A percentile compares a stretch with the other conserved stretches of the same genome.
These are phyloP conservation scores for Cunninghamia lanceolata DNA, from an alignment of 75 land plant species.

Conservation along the genomic window DNA sequence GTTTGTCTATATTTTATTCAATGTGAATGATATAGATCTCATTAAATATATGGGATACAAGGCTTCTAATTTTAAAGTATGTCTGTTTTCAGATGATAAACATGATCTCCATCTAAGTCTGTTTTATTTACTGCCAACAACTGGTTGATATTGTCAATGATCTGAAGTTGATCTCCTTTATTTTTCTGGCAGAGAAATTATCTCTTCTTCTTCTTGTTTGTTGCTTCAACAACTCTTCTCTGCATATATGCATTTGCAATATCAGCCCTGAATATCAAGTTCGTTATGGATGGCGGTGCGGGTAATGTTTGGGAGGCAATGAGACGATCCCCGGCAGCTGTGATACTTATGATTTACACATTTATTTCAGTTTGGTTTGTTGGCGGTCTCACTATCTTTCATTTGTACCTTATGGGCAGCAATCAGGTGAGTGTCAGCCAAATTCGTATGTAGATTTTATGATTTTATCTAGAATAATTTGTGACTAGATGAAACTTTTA, in stretches of 20 bases:
- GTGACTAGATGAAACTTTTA: not conserved
- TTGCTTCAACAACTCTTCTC: slow-evolving; percentile 66
- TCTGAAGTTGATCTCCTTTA: not conserved
- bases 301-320: slow-evolving; percentile 77
- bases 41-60: not conserved
- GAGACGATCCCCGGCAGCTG: slow-evolving; percentile 75
- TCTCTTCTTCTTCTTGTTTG: slow-evolving; percentile 77
- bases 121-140: not conserved
- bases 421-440: slow-evolving; percentile 61
- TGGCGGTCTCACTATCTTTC: slow-evolving; percentile 85
- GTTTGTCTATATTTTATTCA: not conserved
- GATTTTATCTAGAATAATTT: not conserved
- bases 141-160: not conserved
- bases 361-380: slow-evolving; percentile 87
- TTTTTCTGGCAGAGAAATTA: slow-evolving; percentile 75
- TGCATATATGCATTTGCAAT: slow-evolving; percentile 80
- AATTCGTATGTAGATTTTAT: not conserved
- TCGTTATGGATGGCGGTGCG: slow-evolving; percentile 63
- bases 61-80: not conserved
- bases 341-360: slow-evolving; percentile 65
- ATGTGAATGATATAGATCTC: not conserved
- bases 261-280: slow-evolving; percentile 74
- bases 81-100: not conserved
- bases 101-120: not conserved
- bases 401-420: slow-evolving; percentile 69